phyloP scores from a whole-genome alignment of 352 stramenopile species.

The Phytophthora ohioensis region DNA sequence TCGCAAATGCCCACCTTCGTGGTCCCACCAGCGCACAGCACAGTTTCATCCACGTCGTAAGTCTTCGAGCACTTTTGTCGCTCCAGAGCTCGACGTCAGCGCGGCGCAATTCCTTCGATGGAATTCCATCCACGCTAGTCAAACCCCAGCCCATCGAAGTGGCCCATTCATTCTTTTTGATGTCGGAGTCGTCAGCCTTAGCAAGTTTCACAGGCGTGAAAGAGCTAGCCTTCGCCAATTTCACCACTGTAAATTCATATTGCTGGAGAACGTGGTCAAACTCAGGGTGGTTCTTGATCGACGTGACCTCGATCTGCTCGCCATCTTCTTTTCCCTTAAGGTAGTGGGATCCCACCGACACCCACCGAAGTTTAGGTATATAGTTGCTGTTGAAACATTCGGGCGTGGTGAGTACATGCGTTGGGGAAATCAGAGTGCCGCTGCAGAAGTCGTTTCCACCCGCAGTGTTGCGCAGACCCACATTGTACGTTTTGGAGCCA shows the following conservation, averaged over 20 bases:
- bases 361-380: constrained; percentile 2
- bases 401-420: no score
- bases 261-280: constrained; percentile 17
- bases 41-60: constrained; percentile 38
- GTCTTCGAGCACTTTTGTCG: constrained; percentile 25
- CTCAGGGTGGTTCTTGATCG: constrained; percentile 13
- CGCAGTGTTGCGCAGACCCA: constrained; percentile 16
- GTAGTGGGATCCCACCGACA: constrained; percentile 22
- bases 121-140: constrained; percentile 30
- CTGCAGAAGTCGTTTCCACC: constrained; percentile 15
- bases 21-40: constrained; percentile 59
- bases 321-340: constrained; percentile 25
- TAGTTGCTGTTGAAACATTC: constrained; percentile 6
- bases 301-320: constrained; percentile 24
- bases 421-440: constrained; percentile 23
- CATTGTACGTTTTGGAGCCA: constrained; percentile 45
- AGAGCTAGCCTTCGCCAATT: constrained; percentile 42
- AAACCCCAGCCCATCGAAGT: constrained; percentile 35
- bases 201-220: constrained; percentile 16
- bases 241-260: constrained; percentile 51
- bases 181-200: constrained; percentile 7
- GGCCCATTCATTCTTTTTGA: constrained; percentile 31
- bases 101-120: not conserved
- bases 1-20: constrained; percentile 46
- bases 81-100: constrained; percentile 49